Evolutionary conservation across 768 basidiomycete species (phyloP).

Genomic region (Imleria badia): DNA sequence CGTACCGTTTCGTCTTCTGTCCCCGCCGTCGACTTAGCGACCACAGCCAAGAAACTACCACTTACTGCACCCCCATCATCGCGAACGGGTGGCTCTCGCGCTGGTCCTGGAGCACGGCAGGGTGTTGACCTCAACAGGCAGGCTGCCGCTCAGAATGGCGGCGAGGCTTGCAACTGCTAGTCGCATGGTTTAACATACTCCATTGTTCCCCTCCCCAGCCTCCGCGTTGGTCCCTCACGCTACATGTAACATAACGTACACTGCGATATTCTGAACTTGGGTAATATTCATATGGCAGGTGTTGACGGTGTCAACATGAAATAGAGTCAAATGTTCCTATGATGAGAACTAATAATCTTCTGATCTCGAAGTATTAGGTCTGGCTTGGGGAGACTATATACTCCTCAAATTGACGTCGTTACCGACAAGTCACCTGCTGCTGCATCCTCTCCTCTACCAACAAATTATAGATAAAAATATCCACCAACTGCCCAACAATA

Average conservation of each 20-base stretch:
- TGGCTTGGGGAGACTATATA: no score
- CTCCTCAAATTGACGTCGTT: no score
- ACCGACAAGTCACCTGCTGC: no score
- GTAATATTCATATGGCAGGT: slow-evolving; percentile 20
- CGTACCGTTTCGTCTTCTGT: slow-evolving; percentile 23
- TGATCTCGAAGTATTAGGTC: no score
- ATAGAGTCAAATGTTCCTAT: background rate
- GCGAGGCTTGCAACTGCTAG: slow-evolving; percentile 79
- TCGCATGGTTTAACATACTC: slow-evolving; percentile 8
- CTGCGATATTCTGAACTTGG: slow-evolving; percentile 28
- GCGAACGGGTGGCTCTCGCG: slow-evolving; percentile 51
- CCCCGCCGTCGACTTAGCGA: background rate
- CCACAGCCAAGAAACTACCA: slow-evolving; percentile 85
- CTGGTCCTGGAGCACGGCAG: slow-evolving; percentile 50
- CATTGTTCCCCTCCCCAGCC: slow-evolving; percentile 2
- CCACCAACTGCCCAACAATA: background rate
- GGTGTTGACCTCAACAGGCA: slow-evolving; percentile 86
- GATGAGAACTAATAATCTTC: no score
- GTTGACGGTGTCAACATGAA: slow-evolving; percentile 7
- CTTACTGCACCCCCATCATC: slow-evolving; percentile 68
- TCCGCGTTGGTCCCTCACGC: slow-evolving; percentile 13
- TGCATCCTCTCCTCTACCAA: no score
- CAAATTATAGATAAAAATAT: no score
- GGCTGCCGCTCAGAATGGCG: slow-evolving; percentile 43
- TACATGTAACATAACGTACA: slow-evolving; percentile 33